Percentiles rank a stretch among this genome's conserved stretches.
Evolutionary conservation across 2,329 filamentous ascomycete genomes (phyloP).

Genomic region (Botrytis pseudocinerea): DNA sequence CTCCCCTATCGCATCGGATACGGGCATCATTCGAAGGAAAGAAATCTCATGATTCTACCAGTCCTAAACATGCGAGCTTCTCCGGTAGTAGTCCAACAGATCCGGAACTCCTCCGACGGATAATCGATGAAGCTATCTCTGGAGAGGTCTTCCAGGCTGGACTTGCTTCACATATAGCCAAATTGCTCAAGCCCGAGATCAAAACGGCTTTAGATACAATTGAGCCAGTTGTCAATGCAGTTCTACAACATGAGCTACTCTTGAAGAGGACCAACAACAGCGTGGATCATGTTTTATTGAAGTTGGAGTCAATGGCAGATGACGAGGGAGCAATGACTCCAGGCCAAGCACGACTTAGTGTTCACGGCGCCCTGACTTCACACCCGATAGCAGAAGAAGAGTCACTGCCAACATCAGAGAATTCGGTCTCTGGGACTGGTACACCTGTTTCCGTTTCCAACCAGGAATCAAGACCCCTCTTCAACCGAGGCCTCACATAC

Average conservation of each 20-base stretch:
- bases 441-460: not conserved
- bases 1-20: slow-evolving; percentile 38
- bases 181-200: slow-evolving; percentile 39
- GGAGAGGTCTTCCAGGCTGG: slow-evolving; percentile 38
- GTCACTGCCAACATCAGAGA: not conserved
- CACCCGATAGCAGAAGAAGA: slow-evolving; percentile 1
- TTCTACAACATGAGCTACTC: slow-evolving; percentile 40
- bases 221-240: slow-evolving; percentile 40
- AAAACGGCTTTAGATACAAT: slow-evolving; percentile 40
- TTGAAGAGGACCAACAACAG: slow-evolving; percentile 39
- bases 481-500: slow-evolving; percentile 26
- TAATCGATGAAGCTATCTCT: slow-evolving; percentile 38
- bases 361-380: slow-evolving; percentile 4
- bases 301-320: slow-evolving; percentile 33
- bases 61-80: slow-evolving; percentile 22
- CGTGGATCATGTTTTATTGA: slow-evolving; percentile 37
- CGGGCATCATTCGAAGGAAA: slow-evolving; percentile 39
- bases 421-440: not conserved
- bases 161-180: slow-evolving; percentile 39
- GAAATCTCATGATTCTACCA: slow-evolving; percentile 26
- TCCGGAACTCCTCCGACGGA: slow-evolving; percentile 34
- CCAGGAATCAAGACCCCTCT: not conserved
- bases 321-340: not conserved
- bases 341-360: not conserved
- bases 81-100: slow-evolving; percentile 27